Percentiles rank a stretch among this genome's conserved stretches.
Conservation (phyloP, 2,329 filamentous ascomycete species). For the Cladophialophora immunda region DNA sequence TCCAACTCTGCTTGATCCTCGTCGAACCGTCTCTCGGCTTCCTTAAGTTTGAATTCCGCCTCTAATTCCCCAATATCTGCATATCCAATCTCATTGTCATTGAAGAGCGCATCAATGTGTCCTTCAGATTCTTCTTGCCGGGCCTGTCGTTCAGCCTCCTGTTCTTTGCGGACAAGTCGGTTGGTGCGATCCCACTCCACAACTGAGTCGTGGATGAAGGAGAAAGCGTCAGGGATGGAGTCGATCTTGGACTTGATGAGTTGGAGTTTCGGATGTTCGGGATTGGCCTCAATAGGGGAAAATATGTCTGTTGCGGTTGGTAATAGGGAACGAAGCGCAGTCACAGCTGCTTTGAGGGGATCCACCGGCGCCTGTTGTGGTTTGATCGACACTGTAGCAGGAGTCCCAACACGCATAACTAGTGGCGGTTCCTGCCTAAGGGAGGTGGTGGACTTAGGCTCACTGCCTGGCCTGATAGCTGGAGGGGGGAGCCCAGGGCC, state of each 20-base stretch:
- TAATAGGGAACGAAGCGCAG: conserved; percentile 27
- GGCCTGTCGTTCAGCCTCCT: conserved; percentile 58
- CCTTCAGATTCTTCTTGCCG: conserved; percentile 62
- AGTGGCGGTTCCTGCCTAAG: conserved; percentile 45
- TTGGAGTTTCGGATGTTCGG: conserved; percentile 27
- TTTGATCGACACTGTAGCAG: conserved; percentile 6
- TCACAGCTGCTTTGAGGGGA: conserved; percentile 27
- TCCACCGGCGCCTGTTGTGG: conserved; percentile 9
- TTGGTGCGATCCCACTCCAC: conserved; percentile 58
- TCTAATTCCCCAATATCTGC: conserved; percentile 65
- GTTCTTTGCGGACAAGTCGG: conserved; percentile 52
- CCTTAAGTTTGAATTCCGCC: conserved; percentile 62
- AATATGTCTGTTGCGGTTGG: conserved; percentile 20
- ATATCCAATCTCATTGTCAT: conserved; percentile 65
- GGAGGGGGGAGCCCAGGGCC: conserved; percentile 42
- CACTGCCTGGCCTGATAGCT: conserved; percentile 42
- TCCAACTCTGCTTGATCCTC: conserved; percentile 63
- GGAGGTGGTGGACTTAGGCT: conserved; percentile 24
- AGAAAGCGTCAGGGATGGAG: conserved; percentile 51
- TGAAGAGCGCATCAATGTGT: conserved; percentile 63
- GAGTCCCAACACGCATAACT: conserved; percentile 44
- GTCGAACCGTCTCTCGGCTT: conserved; percentile 60
- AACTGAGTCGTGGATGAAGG: conserved; percentile 52
- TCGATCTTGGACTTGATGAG: conserved; percentile 31
- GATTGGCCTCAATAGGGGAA: conserved; percentile 12